A percentile compares a stretch with the other conserved stretches of the same genome.
Conservation (phyloP, 331 rosid genomes). For the Prunus yedoensis region DNA sequence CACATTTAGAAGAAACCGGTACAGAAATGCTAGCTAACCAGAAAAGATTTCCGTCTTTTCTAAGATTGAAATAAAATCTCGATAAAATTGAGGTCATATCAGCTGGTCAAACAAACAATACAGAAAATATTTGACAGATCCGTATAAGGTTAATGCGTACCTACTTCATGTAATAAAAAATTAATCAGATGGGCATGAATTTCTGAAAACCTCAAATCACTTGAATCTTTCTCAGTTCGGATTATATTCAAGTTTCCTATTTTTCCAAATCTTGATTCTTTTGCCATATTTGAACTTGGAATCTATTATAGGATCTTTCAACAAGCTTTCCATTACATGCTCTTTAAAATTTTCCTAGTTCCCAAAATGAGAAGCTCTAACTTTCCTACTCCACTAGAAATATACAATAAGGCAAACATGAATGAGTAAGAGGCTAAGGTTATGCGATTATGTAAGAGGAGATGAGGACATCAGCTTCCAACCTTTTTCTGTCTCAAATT, state of each 20-base stretch:
- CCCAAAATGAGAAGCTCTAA: background rate
- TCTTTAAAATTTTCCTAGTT: background rate
- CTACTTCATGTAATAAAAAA: background rate
- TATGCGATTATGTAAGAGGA: background rate
- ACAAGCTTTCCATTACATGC: background rate
- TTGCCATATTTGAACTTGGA: background rate
- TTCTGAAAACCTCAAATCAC: background rate
- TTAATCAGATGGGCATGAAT: background rate
- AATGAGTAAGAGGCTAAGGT: slow-evolving; percentile 7
- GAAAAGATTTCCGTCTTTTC: background rate
- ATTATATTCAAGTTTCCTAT: background rate
- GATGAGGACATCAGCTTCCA: slow-evolving; percentile 4
- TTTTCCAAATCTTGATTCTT: background rate
- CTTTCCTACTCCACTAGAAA: background rate
- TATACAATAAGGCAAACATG: background rate
- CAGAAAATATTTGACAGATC: background rate
- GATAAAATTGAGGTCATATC: background rate
- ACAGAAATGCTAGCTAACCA: background rate
- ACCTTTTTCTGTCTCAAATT: slow-evolving; percentile 48
- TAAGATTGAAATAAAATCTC: background rate
- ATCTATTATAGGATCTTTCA: background rate
- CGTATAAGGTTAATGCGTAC: background rate
- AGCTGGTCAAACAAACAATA: background rate
- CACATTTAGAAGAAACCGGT: background rate
- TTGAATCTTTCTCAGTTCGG: background rate